A percentile compares a stretch with the other conserved stretches of the same genome.
Evolutionary conservation across 2,329 filamentous ascomycete species (phyloP).

Genomic region (Fusarium nurragi): DNA sequence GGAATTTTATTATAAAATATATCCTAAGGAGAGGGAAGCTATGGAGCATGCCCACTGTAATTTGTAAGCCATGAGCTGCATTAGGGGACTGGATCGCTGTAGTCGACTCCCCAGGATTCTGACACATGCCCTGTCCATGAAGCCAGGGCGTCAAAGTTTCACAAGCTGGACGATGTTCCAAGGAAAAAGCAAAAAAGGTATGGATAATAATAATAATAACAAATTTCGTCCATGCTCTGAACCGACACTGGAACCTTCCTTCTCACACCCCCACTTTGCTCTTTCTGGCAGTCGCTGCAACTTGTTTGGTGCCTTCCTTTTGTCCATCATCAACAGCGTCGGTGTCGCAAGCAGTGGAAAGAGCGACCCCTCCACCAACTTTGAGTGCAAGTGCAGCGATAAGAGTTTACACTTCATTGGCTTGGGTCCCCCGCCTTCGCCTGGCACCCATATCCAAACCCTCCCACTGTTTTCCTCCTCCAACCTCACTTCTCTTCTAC

Average conservation of each 20-base stretch:
- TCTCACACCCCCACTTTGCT: conserved; percentile 18
- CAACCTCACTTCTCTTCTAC: conserved; percentile 15
- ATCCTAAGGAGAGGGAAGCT: not conserved
- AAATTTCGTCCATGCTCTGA: conserved; percentile 20
- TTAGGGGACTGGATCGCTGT: conserved; percentile 3
- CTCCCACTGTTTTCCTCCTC: conserved; percentile 18
- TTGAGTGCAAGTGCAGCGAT: conserved; percentile 21
- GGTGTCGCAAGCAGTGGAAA: conserved; percentile 26
- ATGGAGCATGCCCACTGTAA: conserved; percentile 12
- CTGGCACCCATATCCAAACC: conserved; percentile 13
- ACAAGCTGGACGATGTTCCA: conserved; percentile 11
- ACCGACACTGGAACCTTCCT: conserved; percentile 36
- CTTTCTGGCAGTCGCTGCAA: conserved; percentile 2
- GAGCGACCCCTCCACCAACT: conserved; percentile 11
- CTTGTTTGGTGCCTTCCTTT: conserved; percentile 7
- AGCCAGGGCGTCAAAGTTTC: conserved; percentile 35
- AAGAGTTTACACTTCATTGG: conserved; percentile 33
- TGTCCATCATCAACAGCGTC: conserved; percentile 7
- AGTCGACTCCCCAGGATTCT: conserved; percentile 15
- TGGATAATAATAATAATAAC: not conserved
- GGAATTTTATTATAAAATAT: no score
- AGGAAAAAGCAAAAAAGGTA: conserved; percentile 6
- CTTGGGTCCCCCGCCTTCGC: conserved; percentile 18
- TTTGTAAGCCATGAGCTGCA: not conserved
- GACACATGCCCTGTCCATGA: conserved; percentile 25